Percentiles rank a stretch among this genome's conserved stretches.
phyloP scores from a whole-genome alignment of 2,329 filamentous ascomycete genomes.

The Aphanocladium album region DNA sequence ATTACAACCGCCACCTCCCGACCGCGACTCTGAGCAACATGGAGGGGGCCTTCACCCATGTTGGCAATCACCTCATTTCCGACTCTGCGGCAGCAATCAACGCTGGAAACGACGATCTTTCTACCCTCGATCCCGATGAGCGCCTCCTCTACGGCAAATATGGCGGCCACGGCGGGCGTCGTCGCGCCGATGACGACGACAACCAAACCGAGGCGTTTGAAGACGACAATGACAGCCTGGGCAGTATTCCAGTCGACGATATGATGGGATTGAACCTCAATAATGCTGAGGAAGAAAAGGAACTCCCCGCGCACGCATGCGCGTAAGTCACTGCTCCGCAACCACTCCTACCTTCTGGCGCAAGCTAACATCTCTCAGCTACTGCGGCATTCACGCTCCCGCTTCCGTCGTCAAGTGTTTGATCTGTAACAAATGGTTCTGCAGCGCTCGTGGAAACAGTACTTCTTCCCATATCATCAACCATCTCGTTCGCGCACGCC shows the following conservation, averaged over 20 bases:
- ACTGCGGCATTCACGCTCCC: conserved; percentile 95
- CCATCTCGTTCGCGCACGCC: conserved; percentile 90
- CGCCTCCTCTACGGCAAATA: conserved; percentile 70
- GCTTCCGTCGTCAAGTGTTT: conserved; percentile 95
- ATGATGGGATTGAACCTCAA: conserved; percentile 58
- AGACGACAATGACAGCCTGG: conserved; percentile 69
- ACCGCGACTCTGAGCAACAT: conserved; percentile 40
- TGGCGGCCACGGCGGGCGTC: conserved; percentile 55
- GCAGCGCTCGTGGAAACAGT: conserved; percentile 92
- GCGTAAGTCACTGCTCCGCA: conserved; percentile 58
- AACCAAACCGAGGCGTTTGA: conserved; percentile 80
- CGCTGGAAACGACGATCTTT: conserved; percentile 71
- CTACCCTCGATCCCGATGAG: conserved; percentile 71
- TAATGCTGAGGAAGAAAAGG: conserved; percentile 71
- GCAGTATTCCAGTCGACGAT: conserved; percentile 75
- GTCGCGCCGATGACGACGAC: conserved; percentile 81
- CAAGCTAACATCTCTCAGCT: conserved; percentile 47
- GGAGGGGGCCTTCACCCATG: conserved; percentile 85
- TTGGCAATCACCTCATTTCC: conserved; percentile 80
- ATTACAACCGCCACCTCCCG: neutral
- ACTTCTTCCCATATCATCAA: conserved; percentile 98
- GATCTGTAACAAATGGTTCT: conserved; percentile 97
- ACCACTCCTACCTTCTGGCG: conserved; percentile 17
- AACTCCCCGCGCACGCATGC: conserved; percentile 91
- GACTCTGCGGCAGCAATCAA: conserved; percentile 84